Evolutionary conservation across 2,329 filamentous ascomycete species (phyloP), one percentile per base, ranked within the genome.

Genomic region (Talaromyces sp.): DNA sequence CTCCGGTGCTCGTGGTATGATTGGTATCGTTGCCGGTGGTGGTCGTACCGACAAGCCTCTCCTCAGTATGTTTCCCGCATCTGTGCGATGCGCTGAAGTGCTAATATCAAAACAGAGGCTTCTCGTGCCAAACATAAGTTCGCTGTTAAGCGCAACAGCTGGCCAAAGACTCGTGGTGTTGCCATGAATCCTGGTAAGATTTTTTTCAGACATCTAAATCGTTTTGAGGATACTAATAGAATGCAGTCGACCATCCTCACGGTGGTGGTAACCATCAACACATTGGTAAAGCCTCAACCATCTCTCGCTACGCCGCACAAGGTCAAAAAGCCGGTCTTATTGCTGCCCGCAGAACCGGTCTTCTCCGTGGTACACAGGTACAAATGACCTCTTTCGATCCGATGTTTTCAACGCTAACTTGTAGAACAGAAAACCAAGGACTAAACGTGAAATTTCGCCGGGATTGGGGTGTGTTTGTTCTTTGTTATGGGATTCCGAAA

Each of bases 121-220:
- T 98, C 94, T 79, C 92, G 95, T 81, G 95, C 95, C 80, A 99
- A 98, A 92, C 94, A 98, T 83, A 99, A 99, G 91, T 99, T 97
- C 86, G 93, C 93, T 76, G 96, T 97, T 86, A 99, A 99, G 93
- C 93, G 95, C 82, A 98, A 99, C 92, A 94, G 89, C 81, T 99
- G 95, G 95, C 95, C 95, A 85, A 97, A 96, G 92, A 99, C 95
- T 88, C 94, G 95, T 95, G 95, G 95, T 97, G 95, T 99, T 90
- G 95, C 95, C 85, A 99, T 99, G 95, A 99, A 99, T 87, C 95
- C 95, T 78, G 95, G 99, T 79, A 95, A 31, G 27, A 31, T 31
- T 7, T 6, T 99, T 86, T 95, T 83, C 85, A 85, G 27, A 6
- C 5, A 5, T 31, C 5, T 31, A 6, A 31, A 31, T 31, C 3